Conservation (phyloP, 106 monocot genomes). For the Phalaenopsis aphrodite region DNA sequence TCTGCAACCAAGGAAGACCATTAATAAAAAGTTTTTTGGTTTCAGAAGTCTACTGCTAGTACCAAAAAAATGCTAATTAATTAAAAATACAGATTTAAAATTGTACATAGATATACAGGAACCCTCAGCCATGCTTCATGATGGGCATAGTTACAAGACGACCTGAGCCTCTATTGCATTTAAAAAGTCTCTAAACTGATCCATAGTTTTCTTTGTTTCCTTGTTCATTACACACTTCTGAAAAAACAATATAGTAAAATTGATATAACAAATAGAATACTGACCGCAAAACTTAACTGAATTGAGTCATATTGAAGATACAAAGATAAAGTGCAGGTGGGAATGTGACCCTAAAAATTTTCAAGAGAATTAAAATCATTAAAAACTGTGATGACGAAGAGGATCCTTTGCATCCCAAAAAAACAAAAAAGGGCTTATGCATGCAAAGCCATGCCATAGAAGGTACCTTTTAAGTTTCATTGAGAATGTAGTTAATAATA, state of each 20-base stretch:
- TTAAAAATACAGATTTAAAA: background rate
- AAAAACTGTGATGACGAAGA: background rate
- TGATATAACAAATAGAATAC: background rate
- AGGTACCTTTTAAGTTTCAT: background rate
- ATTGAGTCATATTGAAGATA: background rate
- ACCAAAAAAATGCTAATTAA: background rate
- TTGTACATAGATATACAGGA: background rate
- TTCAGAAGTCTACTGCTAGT: background rate
- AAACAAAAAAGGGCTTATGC: background rate
- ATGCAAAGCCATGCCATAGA: background rate
- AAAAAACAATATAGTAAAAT: too few relatives aligned
- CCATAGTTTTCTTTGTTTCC: too few relatives aligned
- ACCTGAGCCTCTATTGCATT: too few relatives aligned
- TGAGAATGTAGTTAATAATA: background rate
- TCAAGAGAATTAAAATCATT: background rate
- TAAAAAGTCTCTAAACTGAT: too few relatives aligned
- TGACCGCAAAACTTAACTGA: background rate
- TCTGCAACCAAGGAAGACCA: constrained; percentile 18
- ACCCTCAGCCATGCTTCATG: background rate
- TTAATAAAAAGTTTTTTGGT: background rate
- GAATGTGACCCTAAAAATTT: too few relatives aligned
- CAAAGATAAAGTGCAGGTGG: too few relatives aligned
- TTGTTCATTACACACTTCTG: too few relatives aligned
- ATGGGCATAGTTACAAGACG: background rate
- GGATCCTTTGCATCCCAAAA: background rate